Evolutionary conservation across 208 protist genomes (phyloP), one percentile per base, ranked within the genome.

Genomic region (Wallacemonas sp.): DNA sequence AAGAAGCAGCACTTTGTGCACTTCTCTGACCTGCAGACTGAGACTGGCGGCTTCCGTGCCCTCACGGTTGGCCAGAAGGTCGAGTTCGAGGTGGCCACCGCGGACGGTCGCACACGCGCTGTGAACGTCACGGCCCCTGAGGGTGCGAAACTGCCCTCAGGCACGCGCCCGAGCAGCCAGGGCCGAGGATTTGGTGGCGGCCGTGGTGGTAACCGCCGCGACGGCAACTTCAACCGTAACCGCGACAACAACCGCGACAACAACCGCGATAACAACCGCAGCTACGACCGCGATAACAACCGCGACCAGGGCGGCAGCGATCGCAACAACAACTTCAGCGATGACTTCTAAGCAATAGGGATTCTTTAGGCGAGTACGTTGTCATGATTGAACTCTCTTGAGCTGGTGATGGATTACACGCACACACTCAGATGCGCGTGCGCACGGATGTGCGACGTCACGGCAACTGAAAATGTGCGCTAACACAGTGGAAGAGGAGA

Each of bases 1-100:
- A 94, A 97, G 81, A 88, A 90, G 73, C 88, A 96, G 71, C 86
- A 95, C 80, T 97, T 97, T 74, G 92, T 97, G 44, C 92, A 95
- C 78, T 96, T 95, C 70, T 93, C 88, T 27, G 88, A 86, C 22
- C 76, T 96, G 19, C 88, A 95, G 80, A 92, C 84, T n/a, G 92
- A 97, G 71, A 77, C 86, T 5, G 88, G 85, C 54, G 86, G 90
- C 62, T 95, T 90, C 68, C 86, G 88, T 70, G 68, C 88, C 21
- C 86, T 96, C 21, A 78, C 80, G 0, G 77, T 94, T 9, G 92
- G 86, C 46, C 90, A 97, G 80, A 85, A 93, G 62, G 90, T 97
- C 4, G 92, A 97, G 76, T 95, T 95, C 47, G 90, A 97, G 82
- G 88, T 95, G 14, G 75, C 81, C 27, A 82, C 82, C 28, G 79